These are phyloP conservation scores for Diaporthe ilicicola DNA, from an alignment of 2,329 filamentous ascomycete species.

Conservation along the genomic window DNA sequence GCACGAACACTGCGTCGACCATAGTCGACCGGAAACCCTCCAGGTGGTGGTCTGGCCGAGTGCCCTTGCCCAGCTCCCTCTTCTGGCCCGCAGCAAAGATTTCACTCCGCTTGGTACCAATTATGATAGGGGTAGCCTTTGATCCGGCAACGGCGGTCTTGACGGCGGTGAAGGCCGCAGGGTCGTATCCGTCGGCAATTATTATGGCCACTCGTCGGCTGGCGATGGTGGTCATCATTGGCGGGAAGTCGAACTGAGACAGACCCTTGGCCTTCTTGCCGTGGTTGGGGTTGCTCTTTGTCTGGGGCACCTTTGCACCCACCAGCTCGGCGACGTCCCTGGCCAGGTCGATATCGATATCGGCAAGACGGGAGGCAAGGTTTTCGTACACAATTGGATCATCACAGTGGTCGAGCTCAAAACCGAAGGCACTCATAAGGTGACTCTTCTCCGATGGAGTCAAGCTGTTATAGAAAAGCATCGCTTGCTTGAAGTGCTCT, in stretches of 20 bases:
- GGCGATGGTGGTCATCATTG: conserved; percentile 71
- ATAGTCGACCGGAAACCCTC: conserved; percentile 82
- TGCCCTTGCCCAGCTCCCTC: conserved; percentile 58
- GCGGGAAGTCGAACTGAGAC: conserved; percentile 74
- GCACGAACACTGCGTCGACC: conserved; percentile 82
- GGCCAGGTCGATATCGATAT: conserved; percentile 77
- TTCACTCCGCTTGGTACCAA: conserved; percentile 72
- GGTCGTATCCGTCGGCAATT: conserved; percentile 80
- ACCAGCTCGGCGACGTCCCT: conserved; percentile 75
- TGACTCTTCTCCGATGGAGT: conserved; percentile 72
- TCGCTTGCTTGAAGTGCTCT: conserved; percentile 80
- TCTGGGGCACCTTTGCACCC: conserved; percentile 67
- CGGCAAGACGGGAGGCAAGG: conserved; percentile 71
- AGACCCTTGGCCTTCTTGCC: conserved; percentile 73
- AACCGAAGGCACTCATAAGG: conserved; percentile 66
- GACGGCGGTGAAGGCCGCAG: conserved; percentile 70
- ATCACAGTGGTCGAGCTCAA: conserved; percentile 84
- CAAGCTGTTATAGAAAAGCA: conserved; percentile 85
- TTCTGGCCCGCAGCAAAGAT: conserved; percentile 70
- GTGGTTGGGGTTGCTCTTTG: conserved; percentile 65
- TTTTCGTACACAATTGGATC: conserved; percentile 79
- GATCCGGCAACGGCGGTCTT: conserved; percentile 69
- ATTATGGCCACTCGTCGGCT: conserved; percentile 78
- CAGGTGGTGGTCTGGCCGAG: conserved; percentile 79
- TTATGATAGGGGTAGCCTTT: conserved; percentile 75